Conservation (phyloP, 2,329 filamentous ascomycete genomes). For the Sporothrix humicola region DNA sequence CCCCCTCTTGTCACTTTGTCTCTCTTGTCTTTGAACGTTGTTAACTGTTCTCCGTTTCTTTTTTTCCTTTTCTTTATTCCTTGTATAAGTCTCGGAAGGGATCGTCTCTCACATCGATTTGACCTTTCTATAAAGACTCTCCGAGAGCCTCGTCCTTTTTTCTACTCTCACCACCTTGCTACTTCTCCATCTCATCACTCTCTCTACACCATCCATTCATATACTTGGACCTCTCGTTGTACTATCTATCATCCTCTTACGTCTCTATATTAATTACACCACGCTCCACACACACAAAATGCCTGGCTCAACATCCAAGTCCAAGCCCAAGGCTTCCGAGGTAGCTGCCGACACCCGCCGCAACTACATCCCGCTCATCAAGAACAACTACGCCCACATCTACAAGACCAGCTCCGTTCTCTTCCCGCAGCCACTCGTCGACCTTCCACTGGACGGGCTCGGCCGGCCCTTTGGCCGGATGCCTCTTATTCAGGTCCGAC, state of each 20-base stretch:
- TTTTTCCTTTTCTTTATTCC: not conserved
- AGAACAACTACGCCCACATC: conserved; percentile 58
- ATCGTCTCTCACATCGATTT: not conserved
- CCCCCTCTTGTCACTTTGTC: not conserved
- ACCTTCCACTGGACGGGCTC: conserved; percentile 50
- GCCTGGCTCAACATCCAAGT: conserved; percentile 40
- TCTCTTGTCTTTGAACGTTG: not conserved
- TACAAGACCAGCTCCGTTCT: conserved; percentile 66
- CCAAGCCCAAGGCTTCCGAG: conserved; percentile 68
- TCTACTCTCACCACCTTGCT: not conserved
- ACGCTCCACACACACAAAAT: not conserved
- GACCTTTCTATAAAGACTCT: not conserved
- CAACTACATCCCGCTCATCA: conserved; percentile 70
- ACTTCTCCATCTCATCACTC: not conserved
- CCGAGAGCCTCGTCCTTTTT: conserved; percentile 18
- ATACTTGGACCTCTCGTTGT: no score
- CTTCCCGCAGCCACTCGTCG: conserved; percentile 57
- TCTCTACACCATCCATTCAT: no score
- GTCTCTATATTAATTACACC: not conserved
- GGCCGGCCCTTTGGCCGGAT: conserved; percentile 47
- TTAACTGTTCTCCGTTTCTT: not conserved
- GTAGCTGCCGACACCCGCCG: conserved; percentile 76
- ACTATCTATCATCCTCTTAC: not conserved
- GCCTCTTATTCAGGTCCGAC: conserved; percentile 58
- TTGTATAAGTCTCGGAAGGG: not conserved